Conservation (phyloP, 768 basidiomycete species). For the Boletus subcaerulescens region DNA sequence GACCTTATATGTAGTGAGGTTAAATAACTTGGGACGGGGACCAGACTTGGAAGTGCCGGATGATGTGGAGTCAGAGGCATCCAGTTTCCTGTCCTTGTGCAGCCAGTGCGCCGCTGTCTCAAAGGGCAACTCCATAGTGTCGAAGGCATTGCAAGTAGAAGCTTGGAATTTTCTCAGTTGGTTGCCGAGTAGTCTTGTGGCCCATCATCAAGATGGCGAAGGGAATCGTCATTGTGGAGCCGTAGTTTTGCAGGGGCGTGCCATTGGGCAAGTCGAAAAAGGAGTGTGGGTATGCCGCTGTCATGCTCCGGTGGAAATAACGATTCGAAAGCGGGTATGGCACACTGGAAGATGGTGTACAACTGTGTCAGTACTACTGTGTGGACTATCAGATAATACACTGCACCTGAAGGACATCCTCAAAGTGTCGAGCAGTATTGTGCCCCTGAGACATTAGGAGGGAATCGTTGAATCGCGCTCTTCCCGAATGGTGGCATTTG, state of each 20-base stretch:
- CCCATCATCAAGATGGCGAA: too few species aligned
- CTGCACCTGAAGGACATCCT: constrained; percentile 41
- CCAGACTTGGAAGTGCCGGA: too few species aligned
- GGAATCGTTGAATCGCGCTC: constrained; percentile 34
- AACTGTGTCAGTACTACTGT: too few species aligned
- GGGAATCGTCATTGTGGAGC: background rate
- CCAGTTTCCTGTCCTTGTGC: too few species aligned
- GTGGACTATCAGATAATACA: too few species aligned
- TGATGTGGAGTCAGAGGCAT: too few species aligned
- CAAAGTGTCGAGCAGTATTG: constrained; percentile 39
- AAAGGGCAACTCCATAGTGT: constrained; percentile 22
- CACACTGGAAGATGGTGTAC: constrained; percentile 16
- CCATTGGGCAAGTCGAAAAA: constrained; percentile 18
- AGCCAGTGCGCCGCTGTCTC: too few species aligned
- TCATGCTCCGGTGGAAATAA: constrained; percentile 27
- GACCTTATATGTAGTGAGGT: too few species aligned
- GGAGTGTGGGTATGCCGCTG: constrained; percentile 11
- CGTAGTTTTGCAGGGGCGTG: too few species aligned
- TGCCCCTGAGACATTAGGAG: constrained; percentile 33
- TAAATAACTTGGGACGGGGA: too few species aligned
- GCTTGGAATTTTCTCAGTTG: background rate
- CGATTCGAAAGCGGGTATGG: constrained; percentile 32
- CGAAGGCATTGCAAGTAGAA: constrained; percentile 22
- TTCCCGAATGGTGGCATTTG: constrained; percentile 22
- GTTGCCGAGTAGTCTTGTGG: background rate